Evolutionary conservation across 345 rosid genomes (phyloP).

Genomic region (Viola odorata): DNA sequence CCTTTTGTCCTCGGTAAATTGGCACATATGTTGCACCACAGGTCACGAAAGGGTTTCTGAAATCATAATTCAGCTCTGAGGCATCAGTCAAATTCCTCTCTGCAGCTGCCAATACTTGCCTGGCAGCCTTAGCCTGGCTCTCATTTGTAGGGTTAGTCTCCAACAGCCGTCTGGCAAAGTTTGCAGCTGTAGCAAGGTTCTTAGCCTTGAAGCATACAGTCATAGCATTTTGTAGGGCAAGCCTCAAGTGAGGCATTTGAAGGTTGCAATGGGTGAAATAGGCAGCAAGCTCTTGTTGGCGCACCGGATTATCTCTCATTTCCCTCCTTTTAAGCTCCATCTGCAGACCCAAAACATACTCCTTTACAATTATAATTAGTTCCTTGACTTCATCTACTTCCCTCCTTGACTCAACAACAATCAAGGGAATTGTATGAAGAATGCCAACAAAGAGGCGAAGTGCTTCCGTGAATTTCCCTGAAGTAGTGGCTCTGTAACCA

Average conservation of each 20-base stretch:
- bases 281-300: constrained; percentile 97
- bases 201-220: constrained; percentile 67
- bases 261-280: constrained; percentile 95
- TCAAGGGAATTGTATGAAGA: constrained; percentile 86
- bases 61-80: constrained; percentile 69
- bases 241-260: constrained; percentile 75
- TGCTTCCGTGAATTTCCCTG: constrained; percentile 72
- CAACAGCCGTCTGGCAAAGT: constrained; percentile 72
- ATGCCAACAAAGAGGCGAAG: constrained; percentile 66
- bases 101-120: constrained; percentile 76
- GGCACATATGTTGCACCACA: constrained; percentile 92
- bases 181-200: constrained; percentile 71
- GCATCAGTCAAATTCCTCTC: constrained; percentile 75
- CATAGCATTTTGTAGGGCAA: constrained; percentile 77
- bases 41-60: constrained; percentile 86
- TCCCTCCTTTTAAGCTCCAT: constrained; percentile 89
- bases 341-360: constrained; percentile 75
- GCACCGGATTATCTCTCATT: constrained; percentile 51
- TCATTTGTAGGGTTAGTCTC: constrained; percentile 78
- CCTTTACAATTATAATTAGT: constrained; percentile 65
- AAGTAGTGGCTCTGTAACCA: constrained; percentile 83
- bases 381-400: constrained; percentile 97
- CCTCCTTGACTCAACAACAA: constrained; percentile 90
- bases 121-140: constrained; percentile 68
- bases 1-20: constrained; percentile 86